These are phyloP conservation scores for Adansonia digitata DNA, from an alignment of 345 rosid genomes.

Conservation along the genomic window DNA sequence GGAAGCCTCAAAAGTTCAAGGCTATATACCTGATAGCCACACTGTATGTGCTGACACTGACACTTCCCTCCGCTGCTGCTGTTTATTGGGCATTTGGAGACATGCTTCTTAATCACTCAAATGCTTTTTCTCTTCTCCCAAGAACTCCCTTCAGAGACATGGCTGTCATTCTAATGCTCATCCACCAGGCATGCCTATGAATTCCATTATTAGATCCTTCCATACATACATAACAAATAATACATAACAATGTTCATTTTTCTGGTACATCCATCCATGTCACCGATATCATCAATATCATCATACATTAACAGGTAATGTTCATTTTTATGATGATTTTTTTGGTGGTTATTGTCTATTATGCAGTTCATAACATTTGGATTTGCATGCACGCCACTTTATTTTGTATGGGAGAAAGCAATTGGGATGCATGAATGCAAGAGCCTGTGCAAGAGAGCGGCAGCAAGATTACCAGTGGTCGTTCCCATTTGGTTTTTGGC, in stretches of 20 bases:
- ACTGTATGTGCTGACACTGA: conserved; percentile 80
- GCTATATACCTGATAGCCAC: conserved; percentile 85
- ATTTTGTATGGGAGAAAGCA: conserved; percentile 98
- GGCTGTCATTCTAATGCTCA: conserved; percentile 92
- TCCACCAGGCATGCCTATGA: conserved; percentile 65
- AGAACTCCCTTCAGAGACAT: conserved; percentile 66
- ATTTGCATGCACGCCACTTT: conserved; percentile 90
- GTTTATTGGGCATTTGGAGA: conserved; percentile 99
- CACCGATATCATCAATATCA: not conserved
- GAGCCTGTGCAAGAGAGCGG: conserved; percentile 92
- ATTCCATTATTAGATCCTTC: not conserved
- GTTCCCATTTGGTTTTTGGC: conserved; percentile 96
- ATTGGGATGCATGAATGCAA: conserved; percentile 94
- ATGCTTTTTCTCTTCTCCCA: conserved; percentile 92
- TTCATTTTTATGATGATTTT: not conserved
- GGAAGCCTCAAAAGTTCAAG: conserved; percentile 99
- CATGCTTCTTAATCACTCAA: conserved; percentile 89
- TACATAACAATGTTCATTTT: not conserved
- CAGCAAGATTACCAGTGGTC: conserved; percentile 89
- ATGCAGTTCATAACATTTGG: conserved; percentile 92
- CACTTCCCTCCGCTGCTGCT: conserved; percentile 91
- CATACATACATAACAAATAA: not conserved
- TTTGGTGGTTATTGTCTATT: not conserved
- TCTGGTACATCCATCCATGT: not conserved
- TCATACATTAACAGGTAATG: not conserved